phyloP scores from a whole-genome alignment of 2,329 filamentous ascomycete genomes.

The Curvularia spicifera region DNA sequence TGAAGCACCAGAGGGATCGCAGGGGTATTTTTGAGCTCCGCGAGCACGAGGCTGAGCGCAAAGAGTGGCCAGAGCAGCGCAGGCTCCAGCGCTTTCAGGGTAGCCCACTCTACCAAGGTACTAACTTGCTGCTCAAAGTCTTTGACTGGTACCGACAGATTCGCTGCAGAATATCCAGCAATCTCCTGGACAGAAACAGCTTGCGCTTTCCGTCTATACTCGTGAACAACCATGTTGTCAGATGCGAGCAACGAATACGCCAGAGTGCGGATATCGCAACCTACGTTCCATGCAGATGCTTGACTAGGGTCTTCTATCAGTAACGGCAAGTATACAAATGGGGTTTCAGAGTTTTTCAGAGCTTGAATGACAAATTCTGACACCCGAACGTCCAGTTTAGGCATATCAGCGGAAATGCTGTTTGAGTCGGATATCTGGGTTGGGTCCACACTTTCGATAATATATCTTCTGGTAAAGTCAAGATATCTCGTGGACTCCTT shows the following conservation, averaged over 20 bases:
- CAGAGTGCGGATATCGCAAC: constrained; percentile 45
- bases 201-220: constrained; percentile 50
- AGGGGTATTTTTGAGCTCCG: constrained; percentile 31
- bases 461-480: constrained; percentile 43
- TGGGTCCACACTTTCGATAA: constrained; percentile 11
- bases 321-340: constrained; percentile 67
- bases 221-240: constrained; percentile 32
- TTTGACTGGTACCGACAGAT: constrained; percentile 5
- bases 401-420: constrained; percentile 15
- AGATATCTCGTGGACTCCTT: constrained; percentile 28
- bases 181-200: constrained; percentile 30
- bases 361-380: constrained; percentile 43
- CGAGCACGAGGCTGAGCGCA: constrained; percentile 31
- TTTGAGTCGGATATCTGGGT: constrained; percentile 8
- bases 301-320: constrained; percentile 59
- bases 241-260: constrained; percentile 49
- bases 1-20: constrained; percentile 22
- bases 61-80: constrained; percentile 36
- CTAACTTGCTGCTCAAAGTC: constrained; percentile 26
- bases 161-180: constrained; percentile 11
- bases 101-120: constrained; percentile 27
- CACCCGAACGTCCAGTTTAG: constrained; percentile 42
- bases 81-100: constrained; percentile 14
- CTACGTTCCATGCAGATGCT: constrained; percentile 53
- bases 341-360: constrained; percentile 22